These are phyloP conservation scores for Mortierella sp. DNA, from an alignment of 371 early-diverging fungal genomes.

Conservation along the genomic window DNA sequence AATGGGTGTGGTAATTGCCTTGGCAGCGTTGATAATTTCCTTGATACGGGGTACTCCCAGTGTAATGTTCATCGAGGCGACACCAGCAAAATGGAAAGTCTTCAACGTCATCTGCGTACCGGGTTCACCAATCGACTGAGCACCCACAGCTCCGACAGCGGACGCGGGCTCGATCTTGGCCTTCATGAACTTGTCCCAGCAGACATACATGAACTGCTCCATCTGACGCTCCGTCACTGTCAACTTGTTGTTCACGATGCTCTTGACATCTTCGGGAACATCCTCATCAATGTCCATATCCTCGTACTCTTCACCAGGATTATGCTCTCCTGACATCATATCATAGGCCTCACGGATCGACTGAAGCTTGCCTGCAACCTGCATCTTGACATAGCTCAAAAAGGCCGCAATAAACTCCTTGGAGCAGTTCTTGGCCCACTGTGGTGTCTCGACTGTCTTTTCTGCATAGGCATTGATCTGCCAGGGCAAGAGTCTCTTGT, in stretches of 20 bases:
- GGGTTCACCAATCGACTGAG: conserved; percentile 99
- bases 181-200: conserved; percentile 84
- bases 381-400: conserved; percentile 60
- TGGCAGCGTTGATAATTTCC: conserved; percentile 95
- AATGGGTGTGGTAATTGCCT: conserved; percentile 95
- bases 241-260: conserved; percentile 71
- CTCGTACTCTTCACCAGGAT: conserved; percentile 72
- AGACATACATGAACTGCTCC: conserved; percentile 78
- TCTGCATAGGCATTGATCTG: conserved; percentile 73
- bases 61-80: conserved; percentile 99
- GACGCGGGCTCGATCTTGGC: conserved; percentile 90
- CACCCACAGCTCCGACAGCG: conserved; percentile 98
- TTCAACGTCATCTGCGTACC: conserved; percentile 99
- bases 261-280: conserved; percentile 56
- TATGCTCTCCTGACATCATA: conserved; percentile 63
- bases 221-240: conserved; percentile 82
- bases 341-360: conserved; percentile 59
- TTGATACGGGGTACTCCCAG: conserved; percentile 99
- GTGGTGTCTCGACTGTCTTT: conserved; percentile 56
- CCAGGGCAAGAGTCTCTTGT: conserved; percentile 70
- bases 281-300: conserved; percentile 72
- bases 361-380: conserved; percentile 65
- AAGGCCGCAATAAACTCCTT: conserved; percentile 72
- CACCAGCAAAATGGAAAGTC: conserved; percentile 99
- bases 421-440: conserved; percentile 74